Percentiles rank a stretch among this genome's conserved stretches.
phyloP scores from a whole-genome alignment of 306 rosid genomes.

The Vigna unguiculata region DNA sequence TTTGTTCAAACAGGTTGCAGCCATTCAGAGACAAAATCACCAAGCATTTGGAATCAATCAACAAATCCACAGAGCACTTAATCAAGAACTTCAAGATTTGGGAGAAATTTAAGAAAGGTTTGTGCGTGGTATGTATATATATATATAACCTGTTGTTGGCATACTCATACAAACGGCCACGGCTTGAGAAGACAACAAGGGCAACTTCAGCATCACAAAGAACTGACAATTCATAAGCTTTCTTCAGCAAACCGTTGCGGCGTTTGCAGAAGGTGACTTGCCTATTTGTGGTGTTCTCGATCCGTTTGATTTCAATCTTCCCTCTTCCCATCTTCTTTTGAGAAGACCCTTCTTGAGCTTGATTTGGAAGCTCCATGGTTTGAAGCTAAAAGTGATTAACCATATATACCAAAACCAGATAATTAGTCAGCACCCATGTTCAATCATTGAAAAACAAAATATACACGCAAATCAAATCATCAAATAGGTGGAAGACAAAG shows the following conservation, averaged over 20 bases:
- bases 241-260: slow-evolving; percentile 87
- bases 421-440: background rate
- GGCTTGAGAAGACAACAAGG: slow-evolving; percentile 85
- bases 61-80: background rate
- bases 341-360: slow-evolving; percentile 67
- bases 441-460: background rate
- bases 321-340: slow-evolving; percentile 89
- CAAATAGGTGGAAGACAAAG: background rate
- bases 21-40: background rate
- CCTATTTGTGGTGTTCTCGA: slow-evolving; percentile 86
- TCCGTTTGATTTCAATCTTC: slow-evolving; percentile 85
- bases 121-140: no score
- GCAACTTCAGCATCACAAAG: slow-evolving; percentile 96
- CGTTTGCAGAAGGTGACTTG: slow-evolving; percentile 95
- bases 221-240: slow-evolving; percentile 89
- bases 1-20: background rate
- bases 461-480: background rate
- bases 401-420: background rate
- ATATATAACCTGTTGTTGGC: slow-evolving; percentile 77
- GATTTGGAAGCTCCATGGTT: slow-evolving; percentile 68
- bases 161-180: slow-evolving; percentile 95
- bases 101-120: background rate
- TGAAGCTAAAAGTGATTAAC: slow-evolving; percentile 30
- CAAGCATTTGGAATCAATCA: background rate
- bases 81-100: slow-evolving; percentile 5